Evolutionary conservation across 1,284 basidiomycete species (phyloP).

Genomic region (Polyporus tsugae): DNA sequence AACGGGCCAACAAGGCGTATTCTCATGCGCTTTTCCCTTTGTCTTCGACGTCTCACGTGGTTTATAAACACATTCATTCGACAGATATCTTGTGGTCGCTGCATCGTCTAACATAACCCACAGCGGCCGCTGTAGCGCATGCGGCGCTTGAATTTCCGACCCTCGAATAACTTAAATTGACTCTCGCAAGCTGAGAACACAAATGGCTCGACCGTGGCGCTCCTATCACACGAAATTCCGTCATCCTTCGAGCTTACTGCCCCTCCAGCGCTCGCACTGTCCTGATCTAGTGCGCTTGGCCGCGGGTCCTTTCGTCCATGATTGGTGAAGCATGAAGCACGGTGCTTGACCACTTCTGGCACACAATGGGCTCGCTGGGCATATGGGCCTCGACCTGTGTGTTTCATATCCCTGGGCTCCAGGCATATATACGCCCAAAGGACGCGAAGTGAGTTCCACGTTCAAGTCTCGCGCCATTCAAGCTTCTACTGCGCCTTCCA

Average conservation of each 20-base stretch:
- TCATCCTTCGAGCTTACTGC: conserved; percentile 8
- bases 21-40: conserved; percentile 27
- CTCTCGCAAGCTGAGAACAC: conserved; percentile 11
- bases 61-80: conserved; percentile 19
- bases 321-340: conserved; percentile 1
- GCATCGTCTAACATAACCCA: conserved; percentile 18
- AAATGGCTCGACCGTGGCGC: conserved; percentile 13
- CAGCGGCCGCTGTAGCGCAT: conserved; percentile 19
- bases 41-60: conserved; percentile 26
- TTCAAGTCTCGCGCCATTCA: conserved; percentile 28
- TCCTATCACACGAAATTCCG: conserved; percentile 19
- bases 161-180: conserved; percentile 21
- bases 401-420: conserved; percentile 1
- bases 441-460: conserved; percentile 22
- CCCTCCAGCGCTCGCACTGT: conserved; percentile 12
- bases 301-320: conserved; percentile 8
- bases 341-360: conserved; percentile 4
- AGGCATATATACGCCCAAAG: conserved; percentile 4
- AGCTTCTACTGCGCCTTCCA: conserved; percentile 25
- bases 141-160: conserved; percentile 13
- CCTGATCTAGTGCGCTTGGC: conserved; percentile 3
- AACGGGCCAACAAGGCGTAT: conserved; percentile 14
- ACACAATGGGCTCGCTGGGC: conserved; percentile 7
- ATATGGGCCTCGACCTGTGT: conserved; percentile 1
- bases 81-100: conserved; percentile 13